Base-by-base conservation (phyloP, 257 asterid species). In the Solanum acaule region DNA sequence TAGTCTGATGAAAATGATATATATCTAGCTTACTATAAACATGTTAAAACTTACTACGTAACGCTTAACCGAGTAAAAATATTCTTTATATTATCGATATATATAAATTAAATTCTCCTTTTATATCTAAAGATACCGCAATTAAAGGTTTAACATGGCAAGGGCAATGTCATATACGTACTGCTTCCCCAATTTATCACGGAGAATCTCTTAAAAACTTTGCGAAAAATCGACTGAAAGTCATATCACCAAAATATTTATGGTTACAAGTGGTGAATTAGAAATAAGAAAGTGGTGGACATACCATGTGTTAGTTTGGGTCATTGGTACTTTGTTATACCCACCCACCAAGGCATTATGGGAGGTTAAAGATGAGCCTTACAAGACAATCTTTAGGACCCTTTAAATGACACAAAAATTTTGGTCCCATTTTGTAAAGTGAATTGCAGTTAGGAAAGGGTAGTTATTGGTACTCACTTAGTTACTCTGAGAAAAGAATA, bases 291-390 rank as follows among this genome's bases (percentile, higher is more conserved):
- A 52, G 73, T 73, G 91, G 88, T 88, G 88, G 40, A 89, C 85
- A 63, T 63, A 77, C 89, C 90, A 90, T 84, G 89, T 88, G 89
- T 35, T 87, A 20, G 67, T 20, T 33, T 65, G 77, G 85, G 82
- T 83, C 31, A 73, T 83, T 63, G 34, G 3, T 72, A 34, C 49
- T 82, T 68, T 73, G 84, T 49, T 56, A 56, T 78, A 42, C 22
- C 5, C 67, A 46, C 35, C 11, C 86, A 27, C 44, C 82, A 35
- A 18, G 42, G 70, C 65, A 84, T 42, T 13, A 77, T 23, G 15
- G 88, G 84, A 81, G 68, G 92, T 90, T 86, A 86, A 88, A 87
- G 77, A 29, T 61, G 85, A 42, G 89, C 35, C 86, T 82, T 82
- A 71, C 83, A 72, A 27, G 42, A 71, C 35, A 56, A 61, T 87